Evolutionary conservation across 768 basidiomycete species (phyloP), one percentile per base, ranked within the genome.

Genomic region (Candolleomyces eurysporus): DNA sequence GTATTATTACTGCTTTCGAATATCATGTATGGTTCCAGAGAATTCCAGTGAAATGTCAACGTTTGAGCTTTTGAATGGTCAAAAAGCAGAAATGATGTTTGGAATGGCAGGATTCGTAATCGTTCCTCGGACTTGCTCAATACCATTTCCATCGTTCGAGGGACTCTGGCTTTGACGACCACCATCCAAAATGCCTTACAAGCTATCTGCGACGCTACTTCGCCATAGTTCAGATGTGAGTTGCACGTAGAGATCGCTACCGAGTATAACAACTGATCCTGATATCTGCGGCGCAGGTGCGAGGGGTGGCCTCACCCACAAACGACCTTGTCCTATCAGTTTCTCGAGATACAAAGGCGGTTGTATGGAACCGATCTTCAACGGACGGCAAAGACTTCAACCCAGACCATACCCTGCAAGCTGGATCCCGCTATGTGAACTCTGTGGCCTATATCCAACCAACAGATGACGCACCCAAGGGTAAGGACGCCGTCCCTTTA

Each of bases 331-430:
- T 98, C 64, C 81, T 98, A 63, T 97, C 95, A 21, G 91, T 90
- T 62, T 97, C 96, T 50, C 87, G 96, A 71, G 96, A 98, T 81
- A 80, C 91, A 16, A 92, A 94, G 46, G 91, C 94, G 65, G 92
- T 96, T 71, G 80, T 87, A 32, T 98, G 96, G 96, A 78, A 81
- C 59, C 82, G 85, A 71, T 67, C 79, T 43, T 73, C 82, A 17
- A 5, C 60, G 48, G 66, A 78, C 60, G 72, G 76, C 48, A 73
- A 78, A 31, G 68, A 78, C 8, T 92, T 93, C 71, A 71, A 75
- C 5, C 82, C 82, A n/a, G 74, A 78, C 43, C 75, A 79, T 30
- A 78, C 84, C 52, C 77, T 88, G 61, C 81, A 75, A 72, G 85
- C 87, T 57, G 90, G 92, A 67, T 76, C 88, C 64, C 84, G 87